These are phyloP conservation scores for Apiospora arundinis DNA, from an alignment of 2,329 filamentous ascomycete species.

Conservation along the genomic window DNA sequence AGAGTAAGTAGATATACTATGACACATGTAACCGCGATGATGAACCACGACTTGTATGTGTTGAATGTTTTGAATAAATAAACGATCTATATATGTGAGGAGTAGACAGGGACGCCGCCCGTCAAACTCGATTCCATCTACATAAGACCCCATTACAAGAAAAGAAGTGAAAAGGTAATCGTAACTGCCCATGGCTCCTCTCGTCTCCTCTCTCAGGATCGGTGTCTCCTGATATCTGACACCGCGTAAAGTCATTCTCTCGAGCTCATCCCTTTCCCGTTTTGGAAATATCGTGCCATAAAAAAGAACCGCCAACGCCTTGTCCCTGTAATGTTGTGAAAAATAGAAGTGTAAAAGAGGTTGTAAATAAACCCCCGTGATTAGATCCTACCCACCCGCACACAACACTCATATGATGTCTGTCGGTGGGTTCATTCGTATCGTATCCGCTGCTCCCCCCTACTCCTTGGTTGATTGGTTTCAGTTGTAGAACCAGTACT, in stretches of 20 bases:
- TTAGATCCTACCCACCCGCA: not conserved
- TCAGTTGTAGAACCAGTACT: slow-evolving; percentile 63
- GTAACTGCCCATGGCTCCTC: not conserved
- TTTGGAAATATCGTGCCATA: not conserved
- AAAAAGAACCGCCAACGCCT: not conserved
- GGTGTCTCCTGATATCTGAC: not conserved
- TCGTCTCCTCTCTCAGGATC: not conserved
- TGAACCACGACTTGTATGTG: not conserved
- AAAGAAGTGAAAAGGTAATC: not conserved
- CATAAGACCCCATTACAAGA: not conserved
- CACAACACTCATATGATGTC: not conserved
- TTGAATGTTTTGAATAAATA: not conserved
- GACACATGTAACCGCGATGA: too few species aligned
- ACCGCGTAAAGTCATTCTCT: not conserved
- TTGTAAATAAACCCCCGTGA: not conserved
- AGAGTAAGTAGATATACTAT: too few species aligned
- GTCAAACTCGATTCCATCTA: not conserved
- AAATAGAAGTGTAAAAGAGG: not conserved
- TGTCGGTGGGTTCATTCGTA: not conserved
- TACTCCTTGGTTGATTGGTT: not conserved
- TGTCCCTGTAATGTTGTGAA: too few species aligned
- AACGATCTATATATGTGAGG: not conserved
- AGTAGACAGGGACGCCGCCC: not conserved
- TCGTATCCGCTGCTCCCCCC: not conserved
- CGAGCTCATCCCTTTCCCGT: not conserved